A percentile compares a stretch with the other conserved stretches of the same genome.
phyloP scores from a whole-genome alignment of 2,329 filamentous ascomycete genomes.

The Penicillium sumatraense region DNA sequence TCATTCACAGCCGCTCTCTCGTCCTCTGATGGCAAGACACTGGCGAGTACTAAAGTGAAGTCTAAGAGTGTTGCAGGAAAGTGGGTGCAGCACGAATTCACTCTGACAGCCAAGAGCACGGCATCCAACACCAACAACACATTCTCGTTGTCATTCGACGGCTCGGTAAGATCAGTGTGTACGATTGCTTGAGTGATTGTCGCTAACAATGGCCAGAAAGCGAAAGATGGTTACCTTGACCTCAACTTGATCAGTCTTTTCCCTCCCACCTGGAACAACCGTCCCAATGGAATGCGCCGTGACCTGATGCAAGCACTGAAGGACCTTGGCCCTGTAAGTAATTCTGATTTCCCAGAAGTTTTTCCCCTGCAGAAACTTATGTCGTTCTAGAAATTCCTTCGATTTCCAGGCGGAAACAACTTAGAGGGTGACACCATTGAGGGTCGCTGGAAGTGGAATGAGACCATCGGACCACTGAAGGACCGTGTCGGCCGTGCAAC shows the following conservation, averaged over 20 bases:
- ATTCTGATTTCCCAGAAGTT: background rate
- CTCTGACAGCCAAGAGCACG: slow-evolving; percentile 20
- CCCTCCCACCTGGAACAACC: slow-evolving; percentile 58
- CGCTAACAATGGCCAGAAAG: slow-evolving; percentile 27
- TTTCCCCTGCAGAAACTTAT: background rate
- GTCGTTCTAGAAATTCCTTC: slow-evolving; percentile 46
- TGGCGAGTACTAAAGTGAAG: slow-evolving; percentile 33
- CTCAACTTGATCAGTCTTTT: slow-evolving; percentile 60
- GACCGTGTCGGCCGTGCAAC: slow-evolving; percentile 48
- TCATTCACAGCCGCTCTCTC: slow-evolving; percentile 43
- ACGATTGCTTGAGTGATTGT: background rate
- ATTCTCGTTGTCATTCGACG: slow-evolving; percentile 56
- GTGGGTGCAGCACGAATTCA: slow-evolving; percentile 49
- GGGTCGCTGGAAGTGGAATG: slow-evolving; percentile 56
- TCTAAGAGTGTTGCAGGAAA: slow-evolving; percentile 45
- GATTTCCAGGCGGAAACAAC: slow-evolving; percentile 59
- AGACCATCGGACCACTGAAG: slow-evolving; percentile 55
- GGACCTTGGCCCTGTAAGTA: slow-evolving; percentile 28
- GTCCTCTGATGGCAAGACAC: slow-evolving; percentile 43
- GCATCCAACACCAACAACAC: slow-evolving; percentile 53
- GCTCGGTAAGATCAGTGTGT: slow-evolving; percentile 29
- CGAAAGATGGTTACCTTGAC: slow-evolving; percentile 47
- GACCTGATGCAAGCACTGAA: slow-evolving; percentile 53
- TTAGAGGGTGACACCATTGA: slow-evolving; percentile 46
- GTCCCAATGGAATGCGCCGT: slow-evolving; percentile 56